A percentile compares a stretch with the other conserved stretches of the same genome.
These are phyloP conservation scores for Thozetella sp. DNA, from an alignment of 495 filamentous ascomycete genomes.

Conservation along the genomic window DNA sequence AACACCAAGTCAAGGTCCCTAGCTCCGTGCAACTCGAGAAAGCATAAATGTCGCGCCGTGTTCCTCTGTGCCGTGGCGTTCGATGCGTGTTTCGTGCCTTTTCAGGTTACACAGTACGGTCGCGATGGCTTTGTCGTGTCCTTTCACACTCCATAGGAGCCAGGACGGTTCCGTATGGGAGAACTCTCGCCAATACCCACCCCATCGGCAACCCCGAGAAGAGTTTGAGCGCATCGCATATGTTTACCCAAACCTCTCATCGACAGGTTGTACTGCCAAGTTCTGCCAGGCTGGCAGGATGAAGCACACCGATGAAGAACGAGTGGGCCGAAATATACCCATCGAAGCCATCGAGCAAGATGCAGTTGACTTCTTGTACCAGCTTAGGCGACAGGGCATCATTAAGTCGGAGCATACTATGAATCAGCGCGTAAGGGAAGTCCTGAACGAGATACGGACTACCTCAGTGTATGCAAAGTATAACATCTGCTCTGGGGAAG, in stretches of 20 bases:
- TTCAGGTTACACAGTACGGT: not conserved
- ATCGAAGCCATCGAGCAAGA: not conserved
- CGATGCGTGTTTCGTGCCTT: not conserved
- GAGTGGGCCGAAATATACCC: not conserved
- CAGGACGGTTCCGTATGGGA: not conserved
- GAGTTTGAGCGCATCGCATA: not conserved
- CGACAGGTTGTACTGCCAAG: slow-evolving; percentile 2
- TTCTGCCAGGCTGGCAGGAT: slow-evolving; percentile 3
- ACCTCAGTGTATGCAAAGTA: not conserved
- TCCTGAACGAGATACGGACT: not conserved
- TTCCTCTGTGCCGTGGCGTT: not conserved
- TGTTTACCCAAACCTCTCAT: not conserved
- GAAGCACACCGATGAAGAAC: slow-evolving; percentile 1
- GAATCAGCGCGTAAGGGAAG: not conserved
- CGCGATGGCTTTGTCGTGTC: not conserved
- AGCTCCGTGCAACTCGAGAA: not conserved
- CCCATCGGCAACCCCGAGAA: not conserved
- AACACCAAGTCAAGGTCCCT: not conserved
- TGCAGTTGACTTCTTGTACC: slow-evolving; percentile 1
- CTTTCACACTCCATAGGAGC: not conserved
- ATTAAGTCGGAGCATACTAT: not conserved
- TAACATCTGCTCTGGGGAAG: not conserved
- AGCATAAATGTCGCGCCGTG: not conserved
- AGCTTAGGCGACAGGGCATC: slow-evolving; percentile 2
- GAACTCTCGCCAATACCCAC: not conserved